phyloP scores from a whole-genome alignment of 2,329 filamentous ascomycete species.

The Paecilomyces niveus region DNA sequence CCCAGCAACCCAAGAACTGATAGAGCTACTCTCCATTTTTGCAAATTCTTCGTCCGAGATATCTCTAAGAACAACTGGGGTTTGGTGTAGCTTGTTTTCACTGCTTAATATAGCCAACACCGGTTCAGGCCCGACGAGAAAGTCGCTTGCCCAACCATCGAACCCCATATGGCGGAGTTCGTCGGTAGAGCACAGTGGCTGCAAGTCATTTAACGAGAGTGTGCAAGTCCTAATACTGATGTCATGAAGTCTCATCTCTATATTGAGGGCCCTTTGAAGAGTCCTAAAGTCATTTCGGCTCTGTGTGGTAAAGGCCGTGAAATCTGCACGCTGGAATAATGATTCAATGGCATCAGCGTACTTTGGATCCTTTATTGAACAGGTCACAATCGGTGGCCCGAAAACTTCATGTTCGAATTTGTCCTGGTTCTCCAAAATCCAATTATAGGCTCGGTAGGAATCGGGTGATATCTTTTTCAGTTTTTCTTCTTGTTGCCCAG shows the following conservation, averaged over 20 bases:
- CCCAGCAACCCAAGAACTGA: slow-evolving; percentile 65
- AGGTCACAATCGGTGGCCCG: slow-evolving; percentile 73
- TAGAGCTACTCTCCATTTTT: slow-evolving; percentile 50
- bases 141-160: slow-evolving; percentile 74
- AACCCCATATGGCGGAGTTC: slow-evolving; percentile 58
- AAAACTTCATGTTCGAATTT: slow-evolving; percentile 70
- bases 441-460: slow-evolving; percentile 65
- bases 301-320: slow-evolving; percentile 65
- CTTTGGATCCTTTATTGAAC: slow-evolving; percentile 65
- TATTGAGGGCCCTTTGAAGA: slow-evolving; percentile 60
- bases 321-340: slow-evolving; percentile 47
- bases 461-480: slow-evolving; percentile 58
- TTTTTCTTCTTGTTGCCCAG: slow-evolving; percentile 64
- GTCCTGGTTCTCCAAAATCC: slow-evolving; percentile 66
- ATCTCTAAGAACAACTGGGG: slow-evolving; percentile 57
- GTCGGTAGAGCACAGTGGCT: slow-evolving; percentile 46
- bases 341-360: slow-evolving; percentile 59
- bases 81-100: slow-evolving; percentile 60
- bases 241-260: slow-evolving; percentile 58
- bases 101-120: slow-evolving; percentile 85
- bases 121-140: slow-evolving; percentile 68
- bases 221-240: slow-evolving; percentile 62
- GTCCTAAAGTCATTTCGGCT: slow-evolving; percentile 66
- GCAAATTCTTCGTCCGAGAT: slow-evolving; percentile 62
- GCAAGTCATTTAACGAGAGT: slow-evolving; percentile 49